Evolutionary conservation across 345 rosid genomes (phyloP), one percentile per base, ranked within the genome.

Genomic region (Corymbia maculata): DNA sequence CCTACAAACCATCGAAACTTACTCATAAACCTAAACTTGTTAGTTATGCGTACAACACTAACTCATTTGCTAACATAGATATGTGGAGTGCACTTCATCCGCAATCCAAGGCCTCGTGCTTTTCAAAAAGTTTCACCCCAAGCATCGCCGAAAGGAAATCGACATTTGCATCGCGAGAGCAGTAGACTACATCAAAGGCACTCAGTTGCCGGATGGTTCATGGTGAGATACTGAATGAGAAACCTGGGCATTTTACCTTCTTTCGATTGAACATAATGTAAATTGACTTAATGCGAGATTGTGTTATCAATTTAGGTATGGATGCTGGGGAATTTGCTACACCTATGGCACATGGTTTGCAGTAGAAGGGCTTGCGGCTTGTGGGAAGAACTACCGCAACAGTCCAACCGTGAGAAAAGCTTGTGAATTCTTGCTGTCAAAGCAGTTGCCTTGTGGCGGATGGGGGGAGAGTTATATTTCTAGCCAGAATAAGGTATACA

Each of bases 301-400:
- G 53, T 42, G 30, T 32, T 49, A 45, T 8, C 47, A 57, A 61
- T 66, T 61, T 66, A 93, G 94, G 95, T 94, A 94, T 22, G 98
- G 96, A n/a, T 94, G 89, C 30, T 94, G 96, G 98, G 97, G 98
- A 24, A 94, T 95, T 8, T 95, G 97, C 88, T 94, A 94, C 88
- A 93, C 94, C 1, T 94, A 94, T 44, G 96, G 89, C 8, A 93
- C 96, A 82, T 94, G 95, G 94, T 94, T 94, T 79, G 93, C 92
- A 0, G 92, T 94, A 82, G 93, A 91, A 79, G 96, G 92, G 45
- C 80, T 95, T 55, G 93, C 88, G 52, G 94, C 98, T 21, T 90
- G 90, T 26, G 93, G 94, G 6, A 94, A 88, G 86, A 94, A 85
- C 85, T 92, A 90, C 86, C 52, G 61, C 47, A 91, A 91, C 82